phyloP scores from a whole-genome alignment of 2,329 filamentous ascomycete genomes.

The Nannizzia gypsea region DNA sequence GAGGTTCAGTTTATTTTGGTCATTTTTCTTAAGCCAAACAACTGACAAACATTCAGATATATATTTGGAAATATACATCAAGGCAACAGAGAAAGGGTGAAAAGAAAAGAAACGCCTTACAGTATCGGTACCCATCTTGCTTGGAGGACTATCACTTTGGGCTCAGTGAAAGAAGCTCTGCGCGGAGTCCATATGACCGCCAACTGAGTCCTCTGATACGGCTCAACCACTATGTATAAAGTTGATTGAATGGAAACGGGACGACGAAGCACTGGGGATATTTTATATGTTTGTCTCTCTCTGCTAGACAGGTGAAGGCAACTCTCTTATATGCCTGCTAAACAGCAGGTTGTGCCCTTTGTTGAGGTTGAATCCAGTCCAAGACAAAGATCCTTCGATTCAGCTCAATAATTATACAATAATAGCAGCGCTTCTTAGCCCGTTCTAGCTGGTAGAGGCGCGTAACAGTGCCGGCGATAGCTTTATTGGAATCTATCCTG shows the following conservation, averaged over 20 bases:
- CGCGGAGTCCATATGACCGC: not conserved
- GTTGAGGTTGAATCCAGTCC: not conserved
- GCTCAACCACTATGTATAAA: not conserved
- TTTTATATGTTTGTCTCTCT: not conserved
- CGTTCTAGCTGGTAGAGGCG: not conserved
- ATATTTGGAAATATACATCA: not conserved
- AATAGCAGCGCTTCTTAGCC: not conserved
- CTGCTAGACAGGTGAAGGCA: not conserved
- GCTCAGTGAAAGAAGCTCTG: not conserved
- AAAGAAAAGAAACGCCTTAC: not conserved
- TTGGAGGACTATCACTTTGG: not conserved
- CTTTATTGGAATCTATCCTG: not conserved
- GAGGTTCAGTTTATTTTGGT: not conserved
- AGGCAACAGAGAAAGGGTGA: not conserved
- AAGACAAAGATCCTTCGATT: conserved; percentile 1
- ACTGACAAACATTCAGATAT: not conserved
- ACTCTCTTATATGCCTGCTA: not conserved
- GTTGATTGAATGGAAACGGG: not conserved
- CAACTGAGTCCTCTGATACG: not conserved
- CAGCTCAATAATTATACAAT: not conserved
- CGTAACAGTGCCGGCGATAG: not conserved
- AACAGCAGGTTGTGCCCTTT: not conserved
- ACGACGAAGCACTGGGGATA: not conserved
- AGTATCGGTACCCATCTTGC: not conserved
- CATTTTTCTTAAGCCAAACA: not conserved